Evolutionary conservation across 345 rosid species (phyloP).

Genomic region (Abelmoschus esculentus): DNA sequence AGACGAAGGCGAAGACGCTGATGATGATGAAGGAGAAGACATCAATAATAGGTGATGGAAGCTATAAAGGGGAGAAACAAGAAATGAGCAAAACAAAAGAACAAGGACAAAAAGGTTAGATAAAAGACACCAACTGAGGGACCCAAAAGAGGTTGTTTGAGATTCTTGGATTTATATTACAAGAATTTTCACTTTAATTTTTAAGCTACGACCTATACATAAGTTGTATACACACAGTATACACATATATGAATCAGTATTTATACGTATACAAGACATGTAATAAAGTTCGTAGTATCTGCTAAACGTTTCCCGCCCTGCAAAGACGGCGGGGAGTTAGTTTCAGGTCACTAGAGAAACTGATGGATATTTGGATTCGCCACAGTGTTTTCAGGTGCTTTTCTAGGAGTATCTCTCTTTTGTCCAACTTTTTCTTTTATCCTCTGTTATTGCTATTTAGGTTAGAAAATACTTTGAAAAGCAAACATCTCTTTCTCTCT

Average conservation of each 20-base stretch:
- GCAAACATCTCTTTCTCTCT: too few species aligned
- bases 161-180: slow-evolving; percentile 10
- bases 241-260: not conserved
- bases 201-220: not conserved
- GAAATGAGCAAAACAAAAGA: slow-evolving; percentile 28
- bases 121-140: slow-evolving; percentile 73
- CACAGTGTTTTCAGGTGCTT: slow-evolving; percentile 15
- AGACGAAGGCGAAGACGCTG: slow-evolving; percentile 27
- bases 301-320: slow-evolving; percentile 11
- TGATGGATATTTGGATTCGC: slow-evolving; percentile 3
- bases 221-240: not conserved
- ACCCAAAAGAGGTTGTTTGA: slow-evolving; percentile 34
- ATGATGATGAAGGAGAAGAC: slow-evolving; percentile 33
- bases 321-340: slow-evolving; percentile 20
- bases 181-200: not conserved
- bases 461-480: not conserved
- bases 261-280: not conserved
- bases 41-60: slow-evolving; percentile 8
- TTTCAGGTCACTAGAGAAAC: slow-evolving; percentile 7
- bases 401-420: slow-evolving; percentile 1
- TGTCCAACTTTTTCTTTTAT: slow-evolving; percentile 12
- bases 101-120: slow-evolving; percentile 65
- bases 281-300: not conserved
- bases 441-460: not conserved
- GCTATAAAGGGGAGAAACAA: slow-evolving; percentile 17